Evolutionary conservation across 352 stramenopile genomes (phyloP), one percentile per base, ranked within the genome.

Genomic region (Globisporangium spinosum): DNA sequence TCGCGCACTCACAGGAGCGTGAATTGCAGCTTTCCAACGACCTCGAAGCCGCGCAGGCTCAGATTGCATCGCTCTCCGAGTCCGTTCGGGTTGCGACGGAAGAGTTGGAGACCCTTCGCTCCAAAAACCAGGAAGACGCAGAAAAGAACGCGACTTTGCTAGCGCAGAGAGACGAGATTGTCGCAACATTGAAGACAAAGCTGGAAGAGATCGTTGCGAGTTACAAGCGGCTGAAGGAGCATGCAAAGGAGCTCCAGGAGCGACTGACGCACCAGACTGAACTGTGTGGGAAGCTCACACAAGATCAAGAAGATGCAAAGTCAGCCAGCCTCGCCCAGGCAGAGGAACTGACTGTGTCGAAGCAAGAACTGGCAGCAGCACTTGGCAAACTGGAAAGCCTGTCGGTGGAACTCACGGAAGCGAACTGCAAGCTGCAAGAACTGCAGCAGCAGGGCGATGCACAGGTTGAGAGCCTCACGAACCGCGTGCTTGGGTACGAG

Each of bases 141-240:
- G 56, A 34, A 17, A 45, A 35, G 25, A 38, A 51, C 17, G 34
- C 43, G 25, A 43, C 65, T 2, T 12, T 54, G 1, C 40, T 80
- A 1, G 27, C 55, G 0, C 55, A 77, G 34, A 80, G 84, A 22
- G 78, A 90, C 27, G 79, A 87, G 8, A 68, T 87, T 49, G 79
- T 89, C 29, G 54, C 54, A 2, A 87, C 76, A 58, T 67, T 91
- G 27, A 86, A 89, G 54, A 69, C 76, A 1, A 88, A 88, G 70
- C 67, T 86, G 12, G 81, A 87, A 67, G 82, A 89, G n/a, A 68
- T 93, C 13, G 76, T 89, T 53, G 56, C 23, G n/a, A 77, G 77
- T 59, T 89, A 89, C 61, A 89, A 90, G 58, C 78, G 79, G 0
- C 53, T 89, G 13, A 89, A 89, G 57, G 70, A 76, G 10, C 71